A percentile compares a stretch with the other conserved stretches of the same genome.
phyloP scores from a whole-genome alignment of 495 filamentous ascomycete species.

The Neurospora sublineolata region DNA sequence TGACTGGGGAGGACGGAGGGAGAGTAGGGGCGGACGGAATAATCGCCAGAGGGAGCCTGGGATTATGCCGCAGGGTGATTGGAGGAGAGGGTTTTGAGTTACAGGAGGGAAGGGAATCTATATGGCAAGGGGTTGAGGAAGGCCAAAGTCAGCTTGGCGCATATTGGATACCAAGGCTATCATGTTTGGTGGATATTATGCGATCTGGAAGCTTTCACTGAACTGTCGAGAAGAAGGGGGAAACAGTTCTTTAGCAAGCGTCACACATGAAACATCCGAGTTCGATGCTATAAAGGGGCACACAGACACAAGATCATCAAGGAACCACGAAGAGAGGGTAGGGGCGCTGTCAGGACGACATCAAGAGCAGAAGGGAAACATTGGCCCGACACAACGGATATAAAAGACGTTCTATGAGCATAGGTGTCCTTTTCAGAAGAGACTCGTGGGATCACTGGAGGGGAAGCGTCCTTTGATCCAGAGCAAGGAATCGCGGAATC shows the following conservation, averaged over 20 bases:
- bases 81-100: conserved; percentile 36
- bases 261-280: too few relatives aligned
- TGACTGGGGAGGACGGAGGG: conserved; percentile 2
- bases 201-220: neutral
- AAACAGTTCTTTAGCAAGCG: too few relatives aligned
- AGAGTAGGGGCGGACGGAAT: conserved; percentile 13
- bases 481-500: neutral
- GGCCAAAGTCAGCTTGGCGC: neutral
- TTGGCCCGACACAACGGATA: too few relatives aligned
- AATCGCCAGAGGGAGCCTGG: neutral
- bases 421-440: neutral
- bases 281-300: too few relatives aligned
- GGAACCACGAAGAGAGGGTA: too few relatives aligned
- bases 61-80: conserved; percentile 41
- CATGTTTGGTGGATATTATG: neutral
- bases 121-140: neutral
- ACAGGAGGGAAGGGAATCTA: neutral
- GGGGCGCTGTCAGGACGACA: too few relatives aligned
- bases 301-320: too few relatives aligned
- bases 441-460: neutral
- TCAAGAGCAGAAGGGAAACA: too few relatives aligned
- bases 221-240: too few relatives aligned
- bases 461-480: neutral
- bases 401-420: too few relatives aligned
- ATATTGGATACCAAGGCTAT: neutral